Evolutionary conservation across 768 basidiomycete genomes (phyloP).

Genomic region (Collybia sordida): DNA sequence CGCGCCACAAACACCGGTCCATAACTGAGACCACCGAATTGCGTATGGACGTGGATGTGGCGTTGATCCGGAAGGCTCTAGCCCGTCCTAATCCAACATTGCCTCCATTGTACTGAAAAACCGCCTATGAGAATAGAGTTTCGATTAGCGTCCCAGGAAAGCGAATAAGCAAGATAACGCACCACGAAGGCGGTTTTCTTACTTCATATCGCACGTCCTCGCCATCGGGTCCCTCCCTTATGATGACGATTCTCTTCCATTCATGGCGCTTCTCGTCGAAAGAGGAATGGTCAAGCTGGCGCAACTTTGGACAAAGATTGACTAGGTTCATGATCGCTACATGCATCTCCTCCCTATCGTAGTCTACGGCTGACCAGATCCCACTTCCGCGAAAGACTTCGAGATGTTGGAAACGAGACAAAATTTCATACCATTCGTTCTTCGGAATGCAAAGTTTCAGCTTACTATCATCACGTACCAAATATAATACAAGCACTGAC

Average conservation of each 20-base stretch:
- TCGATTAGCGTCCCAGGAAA: too few relatives aligned
- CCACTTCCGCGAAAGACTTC: conserved; percentile 42
- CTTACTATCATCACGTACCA: background rate
- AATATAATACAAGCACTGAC: conserved; percentile 17
- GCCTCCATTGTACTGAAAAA: too few relatives aligned
- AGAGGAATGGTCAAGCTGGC: conserved; percentile 40
- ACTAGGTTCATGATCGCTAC: conserved; percentile 38
- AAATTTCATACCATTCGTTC: conserved; percentile 39
- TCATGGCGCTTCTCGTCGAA: conserved; percentile 30
- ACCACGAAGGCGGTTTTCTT: conserved; percentile 9
- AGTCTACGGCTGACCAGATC: conserved; percentile 39
- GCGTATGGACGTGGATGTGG: too few relatives aligned
- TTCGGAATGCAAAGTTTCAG: conserved; percentile 11
- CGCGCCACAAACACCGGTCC: too few relatives aligned
- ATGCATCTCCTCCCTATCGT: conserved; percentile 39
- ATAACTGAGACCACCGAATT: too few relatives aligned
- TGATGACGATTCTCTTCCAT: conserved; percentile 36
- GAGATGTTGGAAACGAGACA: conserved; percentile 41
- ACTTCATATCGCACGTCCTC: conserved; percentile 33
- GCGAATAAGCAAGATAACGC: background rate
- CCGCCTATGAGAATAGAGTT: too few relatives aligned
- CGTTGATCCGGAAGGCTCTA: too few relatives aligned
- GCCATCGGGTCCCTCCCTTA: conserved; percentile 28
- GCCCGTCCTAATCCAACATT: too few relatives aligned
- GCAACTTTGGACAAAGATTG: conserved; percentile 37